phyloP scores from a whole-genome alignment of 768 basidiomycete species.

The Serendipita sp. region DNA sequence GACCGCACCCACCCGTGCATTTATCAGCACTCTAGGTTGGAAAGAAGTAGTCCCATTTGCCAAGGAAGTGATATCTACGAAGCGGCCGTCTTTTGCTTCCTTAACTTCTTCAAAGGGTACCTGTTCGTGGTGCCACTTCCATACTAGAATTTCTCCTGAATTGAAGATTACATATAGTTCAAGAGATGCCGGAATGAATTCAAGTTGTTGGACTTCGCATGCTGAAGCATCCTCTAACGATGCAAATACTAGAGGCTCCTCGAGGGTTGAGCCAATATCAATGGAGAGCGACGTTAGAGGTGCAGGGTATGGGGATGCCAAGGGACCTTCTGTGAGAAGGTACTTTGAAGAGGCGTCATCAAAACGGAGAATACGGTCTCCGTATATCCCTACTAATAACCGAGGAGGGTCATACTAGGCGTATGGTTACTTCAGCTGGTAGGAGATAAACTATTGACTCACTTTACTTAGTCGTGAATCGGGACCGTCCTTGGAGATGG shows the following conservation, averaged over 20 bases:
- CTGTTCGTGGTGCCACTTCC: neutral
- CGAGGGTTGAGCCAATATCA: neutral
- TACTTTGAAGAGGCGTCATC: neutral
- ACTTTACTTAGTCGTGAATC: neutral
- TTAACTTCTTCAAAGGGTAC: neutral
- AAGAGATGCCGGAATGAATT: neutral
- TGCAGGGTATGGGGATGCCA: neutral
- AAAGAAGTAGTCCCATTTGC: neutral
- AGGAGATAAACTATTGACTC: neutral
- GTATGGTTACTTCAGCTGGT: neutral
- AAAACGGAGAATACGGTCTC: neutral
- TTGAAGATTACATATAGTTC: neutral
- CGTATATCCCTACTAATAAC: neutral
- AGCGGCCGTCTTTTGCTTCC: neutral
- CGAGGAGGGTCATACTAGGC: neutral
- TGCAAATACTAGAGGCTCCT: neutral
- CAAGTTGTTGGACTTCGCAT: neutral
- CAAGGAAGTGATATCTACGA: neutral
- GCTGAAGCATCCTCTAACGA: neutral
- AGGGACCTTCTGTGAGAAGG: neutral
- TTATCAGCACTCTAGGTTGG: neutral
- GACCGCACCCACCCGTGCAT: neutral
- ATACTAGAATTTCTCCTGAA: neutral
- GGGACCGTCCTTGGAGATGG: neutral
- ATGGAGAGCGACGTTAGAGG: neutral